Evolutionary conservation across 345 rosid genomes (phyloP).

Genomic region (Hypericum androsaemum): DNA sequence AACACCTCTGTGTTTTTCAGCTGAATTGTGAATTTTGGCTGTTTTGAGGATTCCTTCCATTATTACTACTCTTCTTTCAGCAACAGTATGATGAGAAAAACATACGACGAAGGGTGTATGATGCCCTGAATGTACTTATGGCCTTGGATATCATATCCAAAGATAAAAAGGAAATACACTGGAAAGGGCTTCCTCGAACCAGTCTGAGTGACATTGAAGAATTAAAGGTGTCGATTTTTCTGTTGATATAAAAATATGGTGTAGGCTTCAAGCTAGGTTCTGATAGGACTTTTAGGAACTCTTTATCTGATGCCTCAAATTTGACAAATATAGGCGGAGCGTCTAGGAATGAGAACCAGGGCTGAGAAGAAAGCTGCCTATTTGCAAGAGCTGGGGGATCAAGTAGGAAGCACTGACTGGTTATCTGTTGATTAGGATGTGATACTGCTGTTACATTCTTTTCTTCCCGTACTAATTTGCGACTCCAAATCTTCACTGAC

Average conservation of each 20-base stretch:
- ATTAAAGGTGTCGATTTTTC: constrained; percentile 48
- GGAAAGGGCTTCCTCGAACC: constrained; percentile 98
- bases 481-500: not conserved
- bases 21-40: constrained; percentile 2
- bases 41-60: constrained; percentile 2
- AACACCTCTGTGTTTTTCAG: constrained; percentile 1
- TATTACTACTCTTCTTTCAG: constrained; percentile 29
- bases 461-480: not conserved
- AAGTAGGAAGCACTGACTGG: constrained; percentile 38
- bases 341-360: constrained; percentile 58
- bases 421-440: constrained; percentile 5
- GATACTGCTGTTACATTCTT: not conserved
- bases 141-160: constrained; percentile 98
- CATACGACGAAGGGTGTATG: constrained; percentile 95
- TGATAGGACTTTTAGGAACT: constrained; percentile 3
- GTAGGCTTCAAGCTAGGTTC: constrained; percentile 4
- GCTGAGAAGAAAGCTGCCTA: constrained; percentile 87
- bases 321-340: constrained; percentile 44
- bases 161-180: constrained; percentile 93
- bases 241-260: constrained; percentile 2
- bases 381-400: constrained; percentile 86
- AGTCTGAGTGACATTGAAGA: constrained; percentile 89
- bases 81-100: constrained; percentile 98
- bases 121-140: constrained; percentile 97
- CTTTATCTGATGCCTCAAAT: constrained; percentile 11